A percentile compares a stretch with the other conserved stretches of the same genome.
Evolutionary conservation across 352 stramenopile genomes (phyloP).

Genomic region (Pythium dissotocum): DNA sequence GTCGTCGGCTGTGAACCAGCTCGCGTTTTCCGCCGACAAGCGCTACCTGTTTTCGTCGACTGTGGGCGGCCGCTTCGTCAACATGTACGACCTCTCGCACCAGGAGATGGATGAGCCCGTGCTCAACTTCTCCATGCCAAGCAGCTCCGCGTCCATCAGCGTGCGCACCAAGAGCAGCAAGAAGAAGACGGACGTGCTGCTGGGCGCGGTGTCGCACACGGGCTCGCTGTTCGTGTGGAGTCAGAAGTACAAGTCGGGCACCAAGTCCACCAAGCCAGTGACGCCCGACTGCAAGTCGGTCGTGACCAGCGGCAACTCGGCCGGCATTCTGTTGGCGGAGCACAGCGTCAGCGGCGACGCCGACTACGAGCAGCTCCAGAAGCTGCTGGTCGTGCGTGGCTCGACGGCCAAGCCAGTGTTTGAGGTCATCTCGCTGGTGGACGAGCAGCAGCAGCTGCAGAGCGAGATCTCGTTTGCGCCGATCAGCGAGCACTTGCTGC

Average conservation of each 20-base stretch:
- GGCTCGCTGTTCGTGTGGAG: constrained; percentile 74
- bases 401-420: constrained; percentile 80
- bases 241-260: constrained; percentile 62
- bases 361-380: constrained; percentile 26
- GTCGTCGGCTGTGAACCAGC: constrained; percentile 68
- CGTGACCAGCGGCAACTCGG: constrained; percentile 31
- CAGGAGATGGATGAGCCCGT: constrained; percentile 65
- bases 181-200: constrained; percentile 69
- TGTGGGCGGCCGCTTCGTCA: constrained; percentile 75
- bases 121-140: constrained; percentile 76
- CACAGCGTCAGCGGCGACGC: constrained; percentile 30
- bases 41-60: constrained; percentile 78
- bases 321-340: constrained; percentile 50
- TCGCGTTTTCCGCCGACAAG: constrained; percentile 63
- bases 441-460: constrained; percentile 65
- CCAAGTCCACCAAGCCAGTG: constrained; percentile 66
- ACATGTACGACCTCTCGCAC: constrained; percentile 77
- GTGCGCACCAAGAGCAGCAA: constrained; percentile 42
- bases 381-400: constrained; percentile 64
- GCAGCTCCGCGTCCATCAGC: constrained; percentile 50
- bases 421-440: constrained; percentile 58
- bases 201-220: constrained; percentile 56
- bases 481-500: constrained; percentile 68
- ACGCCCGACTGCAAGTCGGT: constrained; percentile 46
- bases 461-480: constrained; percentile 50